Evolutionary conservation across 2,329 filamentous ascomycete genomes (phyloP), one percentile per base, ranked within the genome.

Genomic region (Penicillium janthinellum): DNA sequence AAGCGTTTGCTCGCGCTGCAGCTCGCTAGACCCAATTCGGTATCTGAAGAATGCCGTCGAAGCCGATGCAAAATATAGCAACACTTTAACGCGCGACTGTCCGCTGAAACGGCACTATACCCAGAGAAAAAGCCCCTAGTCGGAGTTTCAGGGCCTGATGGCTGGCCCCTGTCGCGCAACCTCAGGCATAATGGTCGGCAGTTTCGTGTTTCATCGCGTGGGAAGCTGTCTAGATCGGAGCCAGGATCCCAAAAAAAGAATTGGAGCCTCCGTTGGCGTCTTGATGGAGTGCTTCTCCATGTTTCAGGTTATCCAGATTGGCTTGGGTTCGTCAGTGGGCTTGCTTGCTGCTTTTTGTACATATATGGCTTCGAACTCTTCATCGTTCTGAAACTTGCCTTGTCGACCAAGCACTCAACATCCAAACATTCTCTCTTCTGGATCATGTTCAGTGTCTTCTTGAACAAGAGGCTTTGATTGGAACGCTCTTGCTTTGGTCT

Each of bases 11-110:
- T 63, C 62, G 45, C 55, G 57, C 15, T 69, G 66, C 64, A 67
- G 60, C 63, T 59, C 59, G 61, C 69, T 66, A 70, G 62, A 61
- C 62, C 56, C 22, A 63, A 54, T 51, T 28, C 38, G 65, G 54
- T 37, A 69, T 70, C 66, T 72, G 70, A 71, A 68, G 70, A 72
- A 66, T 50, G 48, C 42, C 37, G 48, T 54, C 57, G 61, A 60
- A 60, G 62, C 63, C 65, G 65, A 68, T 74, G 74, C 74, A 73
- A 74, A 74, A 71, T 74, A 73, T 76, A 77, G 75, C 65, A 75
- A 74, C 74, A 71, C 55, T 61, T 75, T 76, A 65, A 73, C 75
- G 74, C 74, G 74, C 74, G 74, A 75, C 70, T 71, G 66, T 68
- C 56, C 64, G 59, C 62, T 75, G 72, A 75, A 75, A 75, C 72